These are phyloP conservation scores for Clarireedia homoeocarpa DNA, from an alignment of 2,329 filamentous ascomycete genomes.

Conservation along the genomic window DNA sequence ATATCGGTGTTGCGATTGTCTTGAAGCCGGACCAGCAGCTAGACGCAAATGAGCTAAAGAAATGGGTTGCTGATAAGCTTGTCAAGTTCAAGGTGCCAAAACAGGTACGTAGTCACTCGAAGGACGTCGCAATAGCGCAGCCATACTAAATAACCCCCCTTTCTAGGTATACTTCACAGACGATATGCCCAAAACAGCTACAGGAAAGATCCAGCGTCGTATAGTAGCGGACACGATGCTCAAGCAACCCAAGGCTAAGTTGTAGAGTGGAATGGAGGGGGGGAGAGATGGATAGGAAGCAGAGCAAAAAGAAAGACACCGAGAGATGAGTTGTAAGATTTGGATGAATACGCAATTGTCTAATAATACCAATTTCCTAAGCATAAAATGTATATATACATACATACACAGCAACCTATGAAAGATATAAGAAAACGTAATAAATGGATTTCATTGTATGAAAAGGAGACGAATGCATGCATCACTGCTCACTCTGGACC, in stretches of 20 bases:
- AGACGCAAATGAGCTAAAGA: slow-evolving; percentile 52
- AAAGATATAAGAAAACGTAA: no score
- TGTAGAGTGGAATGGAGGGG: slow-evolving; percentile 29
- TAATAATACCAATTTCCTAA: no score
- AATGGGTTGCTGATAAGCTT: slow-evolving; percentile 61
- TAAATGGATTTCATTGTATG: no score
- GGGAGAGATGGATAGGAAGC: no score
- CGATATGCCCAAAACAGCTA: slow-evolving; percentile 86
- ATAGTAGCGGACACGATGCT: slow-evolving; percentile 83
- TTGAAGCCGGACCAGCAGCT: slow-evolving; percentile 56
- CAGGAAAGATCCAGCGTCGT: slow-evolving; percentile 77
- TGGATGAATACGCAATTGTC: no score
- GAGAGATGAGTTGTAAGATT: no score
- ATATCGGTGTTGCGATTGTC: slow-evolving; percentile 70
- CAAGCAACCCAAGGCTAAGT: slow-evolving; percentile 55
- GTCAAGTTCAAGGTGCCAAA: slow-evolving; percentile 83
- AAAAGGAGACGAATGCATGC: no score
- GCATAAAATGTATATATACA: no score
- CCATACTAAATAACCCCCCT: slow-evolving; percentile 11
- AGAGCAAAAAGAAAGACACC: no score
- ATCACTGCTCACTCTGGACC: no score
- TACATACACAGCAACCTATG: no score
- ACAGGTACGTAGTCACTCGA: slow-evolving; percentile 50
- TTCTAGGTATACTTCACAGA: slow-evolving; percentile 69
- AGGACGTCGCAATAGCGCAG: neutral